Conservation (phyloP, 495 filamentous ascomycete species). For the Hypomontagnella monticulosa region DNA sequence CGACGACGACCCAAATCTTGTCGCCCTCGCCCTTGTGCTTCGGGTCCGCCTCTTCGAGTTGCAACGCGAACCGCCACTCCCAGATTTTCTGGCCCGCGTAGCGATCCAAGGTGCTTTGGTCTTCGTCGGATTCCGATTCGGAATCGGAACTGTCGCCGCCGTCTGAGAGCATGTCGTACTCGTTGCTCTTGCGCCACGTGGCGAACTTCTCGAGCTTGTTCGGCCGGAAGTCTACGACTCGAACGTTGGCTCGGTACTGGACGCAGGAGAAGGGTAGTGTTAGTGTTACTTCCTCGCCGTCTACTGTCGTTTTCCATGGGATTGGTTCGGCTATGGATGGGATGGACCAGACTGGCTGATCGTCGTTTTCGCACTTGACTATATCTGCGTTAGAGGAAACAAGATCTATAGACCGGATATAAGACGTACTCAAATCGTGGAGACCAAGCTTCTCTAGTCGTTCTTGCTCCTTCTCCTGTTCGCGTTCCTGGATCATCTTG, state of each 20-base stretch:
- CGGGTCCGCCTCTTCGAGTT: conserved; percentile 68
- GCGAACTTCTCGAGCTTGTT: conserved; percentile 77
- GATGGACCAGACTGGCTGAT: conserved; percentile 56
- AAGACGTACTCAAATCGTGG: conserved; percentile 39
- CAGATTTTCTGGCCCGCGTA: conserved; percentile 56
- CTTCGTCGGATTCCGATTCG: conserved; percentile 40
- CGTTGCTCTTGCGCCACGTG: conserved; percentile 53
- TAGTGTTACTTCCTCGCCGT: conserved; percentile 53
- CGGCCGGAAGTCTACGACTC: conserved; percentile 86
- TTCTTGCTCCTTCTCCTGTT: conserved; percentile 42
- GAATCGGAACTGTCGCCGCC: conserved; percentile 48
- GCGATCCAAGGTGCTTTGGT: conserved; percentile 24
- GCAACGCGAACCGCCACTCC: conserved; percentile 83
- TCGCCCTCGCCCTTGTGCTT: conserved; percentile 46
- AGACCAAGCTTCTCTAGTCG: conserved; percentile 37
- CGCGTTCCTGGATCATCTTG: conserved; percentile 15
- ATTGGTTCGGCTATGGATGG: conserved; percentile 59
- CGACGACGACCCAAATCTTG: conserved; percentile 71
- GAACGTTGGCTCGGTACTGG: conserved; percentile 72
- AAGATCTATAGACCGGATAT: neutral
- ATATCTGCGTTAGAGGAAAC: conserved; percentile 12
- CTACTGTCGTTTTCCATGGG: conserved; percentile 49
- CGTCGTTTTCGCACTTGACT: conserved; percentile 58
- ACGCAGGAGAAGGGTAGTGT: conserved; percentile 73
- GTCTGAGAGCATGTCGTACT: conserved; percentile 61